Conservation (phyloP, 2,329 filamentous ascomycete species). For the Hypoxylon sp. region DNA sequence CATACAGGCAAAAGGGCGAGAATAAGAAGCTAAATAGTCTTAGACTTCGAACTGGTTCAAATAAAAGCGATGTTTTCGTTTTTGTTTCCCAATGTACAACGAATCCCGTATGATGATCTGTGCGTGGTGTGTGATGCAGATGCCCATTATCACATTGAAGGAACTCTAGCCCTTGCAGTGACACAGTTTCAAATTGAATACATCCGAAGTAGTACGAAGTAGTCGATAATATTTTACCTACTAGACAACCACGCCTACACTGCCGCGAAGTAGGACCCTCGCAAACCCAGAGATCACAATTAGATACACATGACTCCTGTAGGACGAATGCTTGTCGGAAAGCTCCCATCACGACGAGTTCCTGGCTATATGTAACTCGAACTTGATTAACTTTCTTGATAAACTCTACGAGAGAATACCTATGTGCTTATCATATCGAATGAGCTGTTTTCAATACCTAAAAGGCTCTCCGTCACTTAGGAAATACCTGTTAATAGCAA, state of each 20-base stretch:
- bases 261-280: background rate
- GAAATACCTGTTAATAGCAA: background rate
- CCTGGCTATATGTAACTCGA: background rate
- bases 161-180: background rate
- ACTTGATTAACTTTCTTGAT: background rate
- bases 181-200: background rate
- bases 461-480: background rate
- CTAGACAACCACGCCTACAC: background rate
- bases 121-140: background rate
- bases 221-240: background rate
- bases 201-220: background rate
- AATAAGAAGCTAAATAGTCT: background rate
- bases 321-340: background rate
- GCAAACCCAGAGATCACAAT: background rate
- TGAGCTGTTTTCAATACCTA: background rate
- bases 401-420: background rate
- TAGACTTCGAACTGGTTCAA: background rate
- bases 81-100: background rate
- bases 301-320: background rate
- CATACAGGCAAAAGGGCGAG: background rate
- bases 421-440: background rate
- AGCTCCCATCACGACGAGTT: background rate
- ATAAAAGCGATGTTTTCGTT: slow-evolving; percentile 1
- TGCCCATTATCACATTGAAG: background rate
- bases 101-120: background rate